Percentiles rank a stretch among this genome's conserved stretches.
phyloP scores from a whole-genome alignment of 2,329 filamentous ascomycete genomes.

The Aspergillus fumigatiaffinis region DNA sequence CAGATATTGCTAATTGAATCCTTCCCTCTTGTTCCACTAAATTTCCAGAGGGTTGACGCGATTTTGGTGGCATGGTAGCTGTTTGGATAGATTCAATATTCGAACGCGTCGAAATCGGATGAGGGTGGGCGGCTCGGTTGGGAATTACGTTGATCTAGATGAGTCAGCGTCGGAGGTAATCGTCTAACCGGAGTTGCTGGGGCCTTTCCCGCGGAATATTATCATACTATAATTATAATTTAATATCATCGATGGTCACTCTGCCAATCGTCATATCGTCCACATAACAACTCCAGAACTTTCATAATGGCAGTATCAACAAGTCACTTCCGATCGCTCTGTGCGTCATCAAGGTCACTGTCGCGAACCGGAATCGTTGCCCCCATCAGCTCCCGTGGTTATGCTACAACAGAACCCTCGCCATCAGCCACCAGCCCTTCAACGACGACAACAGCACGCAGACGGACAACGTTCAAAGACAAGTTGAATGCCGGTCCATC shows the following conservation, averaged over 20 bases:
- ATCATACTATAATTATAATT: background rate
- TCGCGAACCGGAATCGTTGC: constrained; percentile 14
- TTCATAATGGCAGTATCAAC: constrained; percentile 33
- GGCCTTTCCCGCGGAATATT: background rate
- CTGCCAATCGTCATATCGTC: constrained; percentile 17
- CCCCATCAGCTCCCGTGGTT: constrained; percentile 26
- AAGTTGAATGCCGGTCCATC: constrained; percentile 62
- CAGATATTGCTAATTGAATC: too few relatives aligned
- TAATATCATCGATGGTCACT: constrained; percentile 10
- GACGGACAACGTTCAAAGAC: constrained; percentile 56
- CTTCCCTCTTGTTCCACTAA: too few relatives aligned
- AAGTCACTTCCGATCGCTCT: constrained; percentile 29
- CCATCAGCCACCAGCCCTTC: constrained; percentile 27
- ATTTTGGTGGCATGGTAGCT: too few relatives aligned
- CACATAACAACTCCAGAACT: constrained; percentile 7
- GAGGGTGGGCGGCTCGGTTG: too few relatives aligned
- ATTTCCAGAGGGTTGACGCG: too few relatives aligned
- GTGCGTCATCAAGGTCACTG: constrained; percentile 22
- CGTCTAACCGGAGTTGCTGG: background rate
- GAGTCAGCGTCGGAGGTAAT: background rate
- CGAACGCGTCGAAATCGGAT: too few relatives aligned
- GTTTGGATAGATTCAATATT: too few relatives aligned
- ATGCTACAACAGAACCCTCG: constrained; percentile 38
- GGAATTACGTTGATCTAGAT: too few relatives aligned
- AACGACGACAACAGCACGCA: constrained; percentile 51